These are phyloP conservation scores for Malus sylvestris DNA, from an alignment of 306 rosid genomes.

Conservation along the genomic window DNA sequence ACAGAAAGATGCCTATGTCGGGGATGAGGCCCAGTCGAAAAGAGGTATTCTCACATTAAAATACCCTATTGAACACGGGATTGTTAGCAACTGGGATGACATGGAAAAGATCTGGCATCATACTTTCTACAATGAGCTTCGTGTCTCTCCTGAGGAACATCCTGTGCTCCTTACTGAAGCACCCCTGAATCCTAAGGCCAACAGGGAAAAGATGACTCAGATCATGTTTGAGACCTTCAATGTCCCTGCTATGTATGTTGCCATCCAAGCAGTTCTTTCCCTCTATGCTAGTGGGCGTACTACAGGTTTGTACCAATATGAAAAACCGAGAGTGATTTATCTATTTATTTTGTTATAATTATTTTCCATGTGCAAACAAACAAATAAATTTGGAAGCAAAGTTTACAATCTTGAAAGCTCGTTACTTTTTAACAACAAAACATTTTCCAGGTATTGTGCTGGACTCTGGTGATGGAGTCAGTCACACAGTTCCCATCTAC, in stretches of 20 bases:
- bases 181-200: conserved; percentile 39
- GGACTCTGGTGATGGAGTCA: conserved; percentile 43
- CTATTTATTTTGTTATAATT: neutral
- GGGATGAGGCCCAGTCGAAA: conserved; percentile 41
- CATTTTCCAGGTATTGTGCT: conserved; percentile 27
- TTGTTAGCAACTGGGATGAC: conserved; percentile 41
- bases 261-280: conserved; percentile 40
- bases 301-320: conserved; percentile 15
- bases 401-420: neutral
- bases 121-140: conserved; percentile 38
- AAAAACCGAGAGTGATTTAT: neutral
- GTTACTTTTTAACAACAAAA: neutral
- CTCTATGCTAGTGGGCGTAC: conserved; percentile 44
- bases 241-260: conserved; percentile 41
- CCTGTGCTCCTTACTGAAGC: conserved; percentile 39
- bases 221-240: conserved; percentile 42
- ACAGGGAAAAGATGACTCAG: conserved; percentile 39
- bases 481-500: conserved; percentile 37
- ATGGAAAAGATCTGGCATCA: conserved; percentile 43
- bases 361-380: neutral
- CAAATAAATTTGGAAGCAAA: neutral
- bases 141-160: conserved; percentile 37
- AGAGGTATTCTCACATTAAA: conserved; percentile 37
- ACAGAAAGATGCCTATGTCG: conserved; percentile 38
- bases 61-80: conserved; percentile 38